Percentiles rank a stretch among this genome's conserved stretches.
Evolutionary conservation across 2,329 filamentous ascomycete species (phyloP).

Genomic region (Talaromyces sp.): DNA sequence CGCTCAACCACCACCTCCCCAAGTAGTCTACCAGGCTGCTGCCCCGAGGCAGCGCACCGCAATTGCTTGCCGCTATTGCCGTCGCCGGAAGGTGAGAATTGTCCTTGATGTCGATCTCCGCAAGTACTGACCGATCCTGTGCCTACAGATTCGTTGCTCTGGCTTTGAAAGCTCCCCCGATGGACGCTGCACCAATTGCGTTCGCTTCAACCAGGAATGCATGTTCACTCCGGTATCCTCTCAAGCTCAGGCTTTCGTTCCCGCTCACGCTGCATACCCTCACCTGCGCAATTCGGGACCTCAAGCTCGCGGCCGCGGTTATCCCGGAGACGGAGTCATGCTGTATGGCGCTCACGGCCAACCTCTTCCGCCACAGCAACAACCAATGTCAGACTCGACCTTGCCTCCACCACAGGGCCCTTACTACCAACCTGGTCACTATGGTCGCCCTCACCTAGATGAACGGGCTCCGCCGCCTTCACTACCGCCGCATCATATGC

Average conservation of each 20-base stretch:
- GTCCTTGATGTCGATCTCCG: neutral
- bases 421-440: slow-evolving; percentile 33
- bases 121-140: neutral
- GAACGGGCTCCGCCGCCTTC: slow-evolving; percentile 22
- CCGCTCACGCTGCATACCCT: slow-evolving; percentile 61
- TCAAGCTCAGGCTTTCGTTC: slow-evolving; percentile 68
- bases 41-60: slow-evolving; percentile 47
- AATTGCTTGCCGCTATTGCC: slow-evolving; percentile 48
- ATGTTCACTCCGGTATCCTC: slow-evolving; percentile 71
- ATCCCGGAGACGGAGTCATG: slow-evolving; percentile 31
- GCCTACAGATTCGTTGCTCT: slow-evolving; percentile 63
- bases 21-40: slow-evolving; percentile 38
- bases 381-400: slow-evolving; percentile 31
- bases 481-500: slow-evolving; percentile 31
- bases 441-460: slow-evolving; percentile 22
- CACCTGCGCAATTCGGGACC: slow-evolving; percentile 41
- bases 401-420: slow-evolving; percentile 36
- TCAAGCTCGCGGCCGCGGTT: slow-evolving; percentile 24
- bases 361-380: slow-evolving; percentile 41
- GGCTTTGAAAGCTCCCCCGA: slow-evolving; percentile 67
- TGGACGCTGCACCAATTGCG: slow-evolving; percentile 66
- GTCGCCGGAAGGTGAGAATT: slow-evolving; percentile 44
- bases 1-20: slow-evolving; percentile 29
- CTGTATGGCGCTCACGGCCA: slow-evolving; percentile 48
- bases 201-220: slow-evolving; percentile 69